A percentile compares a stretch with the other conserved stretches of the same genome.
Conservation (phyloP, 106 monocot species). For the Hemerocallis citrina region DNA sequence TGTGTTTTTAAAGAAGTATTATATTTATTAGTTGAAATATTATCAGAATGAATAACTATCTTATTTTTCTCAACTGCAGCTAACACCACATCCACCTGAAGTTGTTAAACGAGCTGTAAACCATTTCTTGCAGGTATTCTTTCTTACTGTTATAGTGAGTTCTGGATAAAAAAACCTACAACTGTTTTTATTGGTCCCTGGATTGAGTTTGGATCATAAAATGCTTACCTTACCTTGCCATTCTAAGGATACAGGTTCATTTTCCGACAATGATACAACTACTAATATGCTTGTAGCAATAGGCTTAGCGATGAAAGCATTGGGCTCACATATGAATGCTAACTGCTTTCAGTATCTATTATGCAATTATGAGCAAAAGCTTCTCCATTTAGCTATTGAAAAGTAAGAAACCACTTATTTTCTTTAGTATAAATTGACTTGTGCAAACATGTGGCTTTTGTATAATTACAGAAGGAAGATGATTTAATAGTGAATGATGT, state of each 20-base stretch:
- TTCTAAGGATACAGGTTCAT: too few species aligned
- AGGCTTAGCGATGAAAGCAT: neutral
- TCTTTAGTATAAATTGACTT: neutral
- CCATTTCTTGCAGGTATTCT: conserved; percentile 77
- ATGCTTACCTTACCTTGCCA: too few species aligned
- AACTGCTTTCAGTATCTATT: too few species aligned
- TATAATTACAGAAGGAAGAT: conserved; percentile 68
- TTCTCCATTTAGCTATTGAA: neutral
- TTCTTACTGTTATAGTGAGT: neutral
- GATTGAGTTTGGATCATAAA: neutral
- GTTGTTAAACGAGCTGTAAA: conserved; percentile 90
- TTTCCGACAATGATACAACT: too few species aligned
- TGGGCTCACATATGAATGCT: too few species aligned
- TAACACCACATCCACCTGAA: conserved; percentile 78
- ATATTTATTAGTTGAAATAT: neutral
- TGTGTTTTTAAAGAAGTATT: neutral
- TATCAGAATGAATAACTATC: neutral
- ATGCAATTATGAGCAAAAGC: too few species aligned
- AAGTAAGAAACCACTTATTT: neutral
- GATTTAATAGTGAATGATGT: conserved; percentile 82
- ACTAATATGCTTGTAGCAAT: too few species aligned
- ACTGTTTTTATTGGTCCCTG: neutral
- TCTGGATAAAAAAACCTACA: neutral
- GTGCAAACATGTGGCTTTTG: neutral
- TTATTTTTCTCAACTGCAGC: conserved; percentile 32